Percentiles rank a stretch among this genome's conserved stretches.
These are phyloP conservation scores for Mortierella hygrophila DNA, from an alignment of 192 early-diverging fungal species.

Conservation along the genomic window DNA sequence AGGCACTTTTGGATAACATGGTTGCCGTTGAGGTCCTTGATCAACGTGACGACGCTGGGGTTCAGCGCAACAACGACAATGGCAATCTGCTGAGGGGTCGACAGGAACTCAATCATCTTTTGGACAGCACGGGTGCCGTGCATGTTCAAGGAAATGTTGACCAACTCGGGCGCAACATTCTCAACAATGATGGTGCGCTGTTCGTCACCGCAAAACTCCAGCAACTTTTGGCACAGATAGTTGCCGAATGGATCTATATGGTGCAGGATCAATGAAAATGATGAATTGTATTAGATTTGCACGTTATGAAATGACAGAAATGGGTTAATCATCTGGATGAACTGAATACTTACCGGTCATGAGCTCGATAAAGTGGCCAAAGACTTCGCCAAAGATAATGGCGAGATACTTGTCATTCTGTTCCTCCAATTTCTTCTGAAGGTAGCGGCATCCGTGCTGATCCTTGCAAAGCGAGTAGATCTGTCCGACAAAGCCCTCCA, in stretches of 20 bases:
- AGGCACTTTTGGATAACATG: constrained; percentile 95
- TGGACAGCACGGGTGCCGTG: constrained; percentile 95
- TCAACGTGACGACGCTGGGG: constrained; percentile 81
- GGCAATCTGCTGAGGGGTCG: constrained; percentile 75
- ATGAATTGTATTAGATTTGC: neutral
- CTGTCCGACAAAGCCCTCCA: constrained; percentile 80
- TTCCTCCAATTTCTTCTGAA: constrained; percentile 91
- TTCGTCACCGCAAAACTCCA: constrained; percentile 83
- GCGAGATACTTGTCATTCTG: constrained; percentile 69
- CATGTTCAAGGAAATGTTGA: constrained; percentile 89
- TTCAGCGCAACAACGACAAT: constrained; percentile 76
- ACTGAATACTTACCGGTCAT: constrained; percentile 77
- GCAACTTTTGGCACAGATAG: constrained; percentile 91
- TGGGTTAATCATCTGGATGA: neutral
- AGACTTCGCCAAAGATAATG: constrained; percentile 85
- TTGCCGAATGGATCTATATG: constrained; percentile 89
- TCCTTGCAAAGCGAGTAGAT: constrained; percentile 88
- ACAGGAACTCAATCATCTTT: constrained; percentile 88
- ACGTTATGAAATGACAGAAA: neutral
- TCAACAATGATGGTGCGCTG: constrained; percentile 83
- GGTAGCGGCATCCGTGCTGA: constrained; percentile 89
- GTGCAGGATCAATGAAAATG: neutral
- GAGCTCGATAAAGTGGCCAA: constrained; percentile 79
- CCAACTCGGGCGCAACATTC: constrained; percentile 78
- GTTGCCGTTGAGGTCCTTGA: constrained; percentile 93